Conservation (phyloP, 2,329 filamentous ascomycete genomes). For the Aspergillus felis region DNA sequence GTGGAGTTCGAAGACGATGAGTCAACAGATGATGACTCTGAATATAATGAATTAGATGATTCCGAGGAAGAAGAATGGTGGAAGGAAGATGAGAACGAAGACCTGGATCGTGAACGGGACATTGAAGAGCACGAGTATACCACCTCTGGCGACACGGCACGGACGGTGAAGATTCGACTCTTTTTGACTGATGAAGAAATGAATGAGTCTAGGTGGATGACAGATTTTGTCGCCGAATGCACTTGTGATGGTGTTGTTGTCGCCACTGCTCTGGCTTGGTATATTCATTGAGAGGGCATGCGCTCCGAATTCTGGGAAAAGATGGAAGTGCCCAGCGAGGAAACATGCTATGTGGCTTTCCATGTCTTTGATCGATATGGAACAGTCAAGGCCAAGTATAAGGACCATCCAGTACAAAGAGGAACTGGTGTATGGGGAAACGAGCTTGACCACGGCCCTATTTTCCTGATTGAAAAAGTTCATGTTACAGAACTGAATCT, state of each 20-base stretch:
- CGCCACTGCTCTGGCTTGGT: conserved; percentile 18
- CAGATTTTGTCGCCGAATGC: conserved; percentile 15
- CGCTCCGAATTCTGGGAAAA: conserved; percentile 27
- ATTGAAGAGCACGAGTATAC: conserved; percentile 17
- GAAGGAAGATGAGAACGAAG: conserved; percentile 9
- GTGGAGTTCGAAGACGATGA: conserved; percentile 6
- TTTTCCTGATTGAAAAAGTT: conserved; percentile 27
- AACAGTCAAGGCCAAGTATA: conserved; percentile 30
- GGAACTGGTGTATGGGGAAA: conserved; percentile 26
- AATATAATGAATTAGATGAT: conserved; percentile 3
- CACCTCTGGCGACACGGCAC: conserved; percentile 7
- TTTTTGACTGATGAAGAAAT: conserved; percentile 9
- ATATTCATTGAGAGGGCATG: conserved; percentile 22
- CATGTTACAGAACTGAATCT: conserved; percentile 17
- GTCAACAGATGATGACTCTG: conserved; percentile 4
- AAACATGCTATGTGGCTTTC: conserved; percentile 29
- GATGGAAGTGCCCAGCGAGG: conserved; percentile 30
- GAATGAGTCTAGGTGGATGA: conserved; percentile 5
- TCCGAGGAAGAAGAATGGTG: conserved; percentile 11
- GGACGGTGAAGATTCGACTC: conserved; percentile 14
- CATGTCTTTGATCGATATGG: conserved; percentile 39
- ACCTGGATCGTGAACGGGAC: conserved; percentile 7
- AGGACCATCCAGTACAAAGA: conserved; percentile 25
- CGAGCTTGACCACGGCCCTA: conserved; percentile 25
- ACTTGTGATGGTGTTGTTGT: conserved; percentile 15